Percentiles rank a stretch among this genome's conserved stretches.
phyloP scores from a whole-genome alignment of 352 stramenopile species.

The Phytopythium cucurbitacearum region DNA sequence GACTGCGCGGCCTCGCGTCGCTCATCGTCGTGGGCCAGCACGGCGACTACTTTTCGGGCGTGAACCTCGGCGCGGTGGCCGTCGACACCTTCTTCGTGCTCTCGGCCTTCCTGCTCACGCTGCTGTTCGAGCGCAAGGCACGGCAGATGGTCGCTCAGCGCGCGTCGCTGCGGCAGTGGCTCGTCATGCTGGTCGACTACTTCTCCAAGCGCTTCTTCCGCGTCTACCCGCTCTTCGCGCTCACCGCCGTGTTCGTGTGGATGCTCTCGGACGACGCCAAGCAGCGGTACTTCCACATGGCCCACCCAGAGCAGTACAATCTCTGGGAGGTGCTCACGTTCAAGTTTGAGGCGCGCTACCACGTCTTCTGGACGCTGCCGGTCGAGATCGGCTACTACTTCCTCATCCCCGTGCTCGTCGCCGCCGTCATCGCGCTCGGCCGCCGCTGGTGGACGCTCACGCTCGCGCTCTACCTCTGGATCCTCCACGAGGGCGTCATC shows the following conservation, averaged over 20 bases:
- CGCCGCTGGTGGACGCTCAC: conserved; percentile 30
- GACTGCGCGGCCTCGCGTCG: conserved; percentile 24
- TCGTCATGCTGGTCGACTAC: conserved; percentile 22
- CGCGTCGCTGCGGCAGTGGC: conserved; percentile 16
- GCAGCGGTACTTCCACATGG: conserved; percentile 27
- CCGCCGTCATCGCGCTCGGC: conserved; percentile 19
- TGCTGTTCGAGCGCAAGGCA: conserved; percentile 35
- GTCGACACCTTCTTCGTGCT: conserved; percentile 41
- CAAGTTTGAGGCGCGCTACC: conserved; percentile 22
- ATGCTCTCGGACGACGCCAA: conserved; percentile 12
- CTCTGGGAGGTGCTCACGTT: conserved; percentile 43
- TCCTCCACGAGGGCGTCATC: conserved; percentile 17
- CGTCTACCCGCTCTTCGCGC: conserved; percentile 27
- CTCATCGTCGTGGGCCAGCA: conserved; percentile 28
- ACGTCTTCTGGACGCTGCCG: conserved; percentile 54
- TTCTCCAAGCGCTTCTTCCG: conserved; percentile 34
- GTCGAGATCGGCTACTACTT: conserved; percentile 54
- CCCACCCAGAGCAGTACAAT: conserved; percentile 26
- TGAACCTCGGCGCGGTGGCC: conserved; percentile 20
- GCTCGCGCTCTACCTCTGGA: conserved; percentile 21
- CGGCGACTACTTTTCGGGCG: conserved; percentile 22
- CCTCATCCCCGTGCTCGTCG: conserved; percentile 27
- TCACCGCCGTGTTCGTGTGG: conserved; percentile 17
- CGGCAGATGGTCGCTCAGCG: conserved; percentile 17
- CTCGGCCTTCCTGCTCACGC: conserved; percentile 37